These are phyloP conservation scores for Xylaria multiplex DNA, from an alignment of 2,329 filamentous ascomycete genomes.

Conservation along the genomic window DNA sequence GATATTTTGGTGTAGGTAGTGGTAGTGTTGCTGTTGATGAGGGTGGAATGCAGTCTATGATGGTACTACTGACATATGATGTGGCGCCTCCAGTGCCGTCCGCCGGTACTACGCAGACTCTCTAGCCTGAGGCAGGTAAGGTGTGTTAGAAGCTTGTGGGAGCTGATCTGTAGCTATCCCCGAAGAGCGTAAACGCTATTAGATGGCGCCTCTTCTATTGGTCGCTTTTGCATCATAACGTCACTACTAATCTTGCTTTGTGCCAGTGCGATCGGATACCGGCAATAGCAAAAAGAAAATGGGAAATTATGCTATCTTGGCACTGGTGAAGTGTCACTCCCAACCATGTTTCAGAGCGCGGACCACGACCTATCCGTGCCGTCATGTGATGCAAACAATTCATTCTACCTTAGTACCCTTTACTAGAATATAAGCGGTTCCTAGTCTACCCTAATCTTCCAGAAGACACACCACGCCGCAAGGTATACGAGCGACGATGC, in stretches of 20 bases:
- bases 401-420: not conserved
- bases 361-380: not conserved
- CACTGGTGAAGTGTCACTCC: conserved; percentile 1
- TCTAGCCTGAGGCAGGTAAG: conserved; percentile 2
- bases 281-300: conserved; percentile 14
- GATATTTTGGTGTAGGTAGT: conserved; percentile 27
- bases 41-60: conserved; percentile 29
- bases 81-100: conserved; percentile 14
- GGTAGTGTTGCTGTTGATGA: conserved; percentile 22
- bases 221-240: conserved; percentile 27
- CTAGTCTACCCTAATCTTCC: conserved; percentile 40
- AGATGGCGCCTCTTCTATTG: conserved; percentile 22
- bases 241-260: conserved; percentile 28
- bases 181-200: conserved; percentile 24
- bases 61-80: conserved; percentile 3
- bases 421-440: not conserved
- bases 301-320: conserved; percentile 28
- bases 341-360: conserved; percentile 14
- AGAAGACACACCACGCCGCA: conserved; percentile 50
- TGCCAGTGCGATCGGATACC: conserved; percentile 22
- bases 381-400: not conserved
- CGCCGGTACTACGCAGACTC: conserved; percentile 5
- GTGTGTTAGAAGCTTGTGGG: conserved; percentile 16
- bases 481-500: conserved; percentile 54
- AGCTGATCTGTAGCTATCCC: conserved; percentile 25